A percentile compares a stretch with the other conserved stretches of the same genome.
These are phyloP conservation scores for Lactarius hengduanensis DNA, from an alignment of 768 basidiomycete species.

Conservation along the genomic window DNA sequence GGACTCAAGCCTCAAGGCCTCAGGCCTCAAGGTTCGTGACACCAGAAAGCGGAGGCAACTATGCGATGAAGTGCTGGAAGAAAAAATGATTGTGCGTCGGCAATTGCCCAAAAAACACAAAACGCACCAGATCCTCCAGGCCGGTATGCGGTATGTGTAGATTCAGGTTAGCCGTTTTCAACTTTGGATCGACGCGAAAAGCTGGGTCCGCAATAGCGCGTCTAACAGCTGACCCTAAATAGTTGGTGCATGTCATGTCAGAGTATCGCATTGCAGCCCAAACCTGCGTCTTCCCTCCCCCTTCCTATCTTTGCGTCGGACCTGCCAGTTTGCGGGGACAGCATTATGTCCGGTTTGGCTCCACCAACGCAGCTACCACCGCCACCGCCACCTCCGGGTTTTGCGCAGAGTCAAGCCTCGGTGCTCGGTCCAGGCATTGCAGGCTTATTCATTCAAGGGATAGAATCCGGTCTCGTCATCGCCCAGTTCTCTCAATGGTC, in stretches of 20 bases:
- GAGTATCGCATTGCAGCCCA: not conserved
- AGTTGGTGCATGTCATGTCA: not conserved
- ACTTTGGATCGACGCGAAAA: too few species aligned
- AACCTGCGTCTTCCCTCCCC: not conserved
- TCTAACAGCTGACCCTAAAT: not conserved
- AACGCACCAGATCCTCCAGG: not conserved
- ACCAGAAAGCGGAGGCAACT: too few species aligned
- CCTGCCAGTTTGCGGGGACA: not conserved
- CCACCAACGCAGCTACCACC: not conserved
- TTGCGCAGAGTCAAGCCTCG: not conserved
- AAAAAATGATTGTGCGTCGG: not conserved
- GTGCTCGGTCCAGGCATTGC: slow-evolving; percentile 5
- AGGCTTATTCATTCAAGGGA: slow-evolving; percentile 10
- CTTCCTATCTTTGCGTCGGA: not conserved
- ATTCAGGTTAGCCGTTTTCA: too few species aligned
- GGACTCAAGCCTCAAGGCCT: too few species aligned
- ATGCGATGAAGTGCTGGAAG: too few species aligned
- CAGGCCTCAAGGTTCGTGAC: not conserved
- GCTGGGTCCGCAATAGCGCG: too few species aligned
- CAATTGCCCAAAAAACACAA: not conserved
- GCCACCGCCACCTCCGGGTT: too few species aligned
- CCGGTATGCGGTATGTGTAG: too few species aligned
- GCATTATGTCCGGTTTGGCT: slow-evolving; percentile 1
- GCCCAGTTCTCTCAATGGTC: slow-evolving; percentile 18
- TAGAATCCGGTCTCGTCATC: slow-evolving; percentile 12